phyloP scores from a whole-genome alignment of 2,329 filamentous ascomycete genomes.

The Phyllachora maydis region DNA sequence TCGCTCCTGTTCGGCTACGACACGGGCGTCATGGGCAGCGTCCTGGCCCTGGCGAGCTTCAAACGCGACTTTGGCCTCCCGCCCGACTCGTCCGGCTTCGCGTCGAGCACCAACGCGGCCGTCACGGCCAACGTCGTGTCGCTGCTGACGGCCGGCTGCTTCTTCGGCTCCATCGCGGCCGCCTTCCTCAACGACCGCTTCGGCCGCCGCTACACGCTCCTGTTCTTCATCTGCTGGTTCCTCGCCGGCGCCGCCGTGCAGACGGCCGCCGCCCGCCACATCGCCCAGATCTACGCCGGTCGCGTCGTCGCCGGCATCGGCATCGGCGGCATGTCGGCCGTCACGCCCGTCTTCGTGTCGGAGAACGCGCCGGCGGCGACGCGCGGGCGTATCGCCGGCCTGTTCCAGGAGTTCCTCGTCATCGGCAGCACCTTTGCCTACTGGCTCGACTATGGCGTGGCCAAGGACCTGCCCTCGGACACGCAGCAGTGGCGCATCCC shows the following conservation, averaged over 20 bases:
- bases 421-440: slow-evolving; percentile 50
- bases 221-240: slow-evolving; percentile 7
- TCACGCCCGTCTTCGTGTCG: slow-evolving; percentile 12
- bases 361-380: slow-evolving; percentile 12
- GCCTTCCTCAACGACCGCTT: slow-evolving; percentile 23
- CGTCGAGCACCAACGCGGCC: too few relatives aligned
- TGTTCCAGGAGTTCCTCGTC: slow-evolving; percentile 13
- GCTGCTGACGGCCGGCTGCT: slow-evolving; percentile 10
- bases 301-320: slow-evolving; percentile 10
- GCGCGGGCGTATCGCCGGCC: slow-evolving; percentile 9
- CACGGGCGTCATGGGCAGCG: slow-evolving; percentile 9
- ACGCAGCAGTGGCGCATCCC: slow-evolving; percentile 11
- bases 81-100: too few relatives aligned
- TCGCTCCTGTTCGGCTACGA: slow-evolving; percentile 10
- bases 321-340: slow-evolving; percentile 11
- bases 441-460: slow-evolving; percentile 47
- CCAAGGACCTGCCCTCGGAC: slow-evolving; percentile 23
- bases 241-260: slow-evolving; percentile 8
- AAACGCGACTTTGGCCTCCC: slow-evolving; percentile 8
- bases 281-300: slow-evolving; percentile 10
- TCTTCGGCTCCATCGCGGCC: slow-evolving; percentile 10
- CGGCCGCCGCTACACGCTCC: slow-evolving; percentile 34
- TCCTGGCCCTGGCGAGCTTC: slow-evolving; percentile 10
- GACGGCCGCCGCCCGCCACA: slow-evolving; percentile 7
- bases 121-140: slow-evolving; percentile 10